Base-by-base conservation (phyloP, 1,284 basidiomycete species). In the Prillingera fragicola region DNA sequence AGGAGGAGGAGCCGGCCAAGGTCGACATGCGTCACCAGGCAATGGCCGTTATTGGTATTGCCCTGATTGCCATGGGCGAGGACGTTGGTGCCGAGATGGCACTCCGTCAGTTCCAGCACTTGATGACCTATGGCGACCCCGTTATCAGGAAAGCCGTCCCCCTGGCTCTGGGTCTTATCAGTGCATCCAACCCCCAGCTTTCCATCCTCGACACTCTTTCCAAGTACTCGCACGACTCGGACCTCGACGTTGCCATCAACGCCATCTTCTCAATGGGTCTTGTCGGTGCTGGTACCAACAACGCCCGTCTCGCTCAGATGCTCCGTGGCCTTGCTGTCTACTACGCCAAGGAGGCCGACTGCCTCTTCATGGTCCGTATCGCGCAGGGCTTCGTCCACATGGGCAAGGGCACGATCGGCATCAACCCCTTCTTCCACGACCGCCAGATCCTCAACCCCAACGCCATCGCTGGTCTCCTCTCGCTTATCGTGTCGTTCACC, bases 101-200 rank as follows among this genome's bases (percentile, higher is more conserved):
- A 4, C 72, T 95, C 54, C 76, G 91, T 58, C 87, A 91, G 62
- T 91, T 96, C 77, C 92, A 94, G 69, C 91, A 96, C 66, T 88
- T 91, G 87, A 98, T 99, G 95, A 91, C 95, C 69, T 98, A 97
- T 59, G 95, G 95, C 50, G 92, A 96, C 62, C 88, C 92, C 1
- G 76, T 83, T 48, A 91, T 98, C 60, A 84, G 95, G 26, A 87
- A 87, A 75, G 78, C 86, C 1, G 86, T 99, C n/a, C 95, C 95
- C 14, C 81, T 99, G 6, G 95, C 94, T 6, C 82, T 99, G 36
- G 94, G 89, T 50, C 81, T 99, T 41, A 81, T 97, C 65, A 90
- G 85, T 67, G 83, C 90, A 14, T 98, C 95, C 43, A 96, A 98
- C 73, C 95, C 95, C 14, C 86, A 89, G 71, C 79, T 97, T n/a